These are phyloP conservation scores for Benincasa hispida DNA, from an alignment of 306 rosid species.

Conservation along the genomic window DNA sequence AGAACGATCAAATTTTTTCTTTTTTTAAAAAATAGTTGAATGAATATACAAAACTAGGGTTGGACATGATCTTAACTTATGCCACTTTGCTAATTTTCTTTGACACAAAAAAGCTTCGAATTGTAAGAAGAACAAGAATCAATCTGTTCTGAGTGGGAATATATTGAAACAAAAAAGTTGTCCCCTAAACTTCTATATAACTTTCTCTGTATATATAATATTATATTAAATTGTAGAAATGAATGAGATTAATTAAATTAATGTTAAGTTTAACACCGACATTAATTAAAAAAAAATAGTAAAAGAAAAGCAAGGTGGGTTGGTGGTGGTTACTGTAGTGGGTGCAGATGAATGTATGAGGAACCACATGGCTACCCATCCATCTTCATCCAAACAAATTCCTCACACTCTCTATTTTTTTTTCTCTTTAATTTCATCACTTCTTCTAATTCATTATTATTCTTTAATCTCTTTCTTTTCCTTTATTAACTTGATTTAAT, in stretches of 20 bases:
- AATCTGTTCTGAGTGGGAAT: not conserved
- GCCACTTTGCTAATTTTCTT: not conserved
- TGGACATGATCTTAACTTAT: not conserved
- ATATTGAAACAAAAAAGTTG: not conserved
- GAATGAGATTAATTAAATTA: not conserved
- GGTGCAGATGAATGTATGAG: slow-evolving; percentile 16
- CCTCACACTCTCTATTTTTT: not conserved
- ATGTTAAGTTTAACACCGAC: slow-evolving; percentile 10
- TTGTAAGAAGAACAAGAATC: not conserved
- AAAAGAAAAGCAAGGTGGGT: not conserved
- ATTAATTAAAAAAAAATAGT: not conserved
- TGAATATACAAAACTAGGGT: not conserved
- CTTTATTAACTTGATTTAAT: no score
- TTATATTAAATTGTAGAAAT: not conserved
- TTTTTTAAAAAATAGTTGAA: no score
- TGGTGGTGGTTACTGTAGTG: slow-evolving; percentile 22
- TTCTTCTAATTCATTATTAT: not conserved
- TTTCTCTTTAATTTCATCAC: not conserved
- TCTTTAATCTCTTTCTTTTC: no score
- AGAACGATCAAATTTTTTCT: no score
- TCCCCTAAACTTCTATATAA: not conserved
- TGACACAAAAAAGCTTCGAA: not conserved
- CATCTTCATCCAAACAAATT: not conserved
- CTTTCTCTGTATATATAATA: not conserved
- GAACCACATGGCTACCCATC: slow-evolving; percentile 11